These are phyloP conservation scores for Anisogramma anomala DNA, from an alignment of 2,329 filamentous ascomycete species.

Conservation along the genomic window DNA sequence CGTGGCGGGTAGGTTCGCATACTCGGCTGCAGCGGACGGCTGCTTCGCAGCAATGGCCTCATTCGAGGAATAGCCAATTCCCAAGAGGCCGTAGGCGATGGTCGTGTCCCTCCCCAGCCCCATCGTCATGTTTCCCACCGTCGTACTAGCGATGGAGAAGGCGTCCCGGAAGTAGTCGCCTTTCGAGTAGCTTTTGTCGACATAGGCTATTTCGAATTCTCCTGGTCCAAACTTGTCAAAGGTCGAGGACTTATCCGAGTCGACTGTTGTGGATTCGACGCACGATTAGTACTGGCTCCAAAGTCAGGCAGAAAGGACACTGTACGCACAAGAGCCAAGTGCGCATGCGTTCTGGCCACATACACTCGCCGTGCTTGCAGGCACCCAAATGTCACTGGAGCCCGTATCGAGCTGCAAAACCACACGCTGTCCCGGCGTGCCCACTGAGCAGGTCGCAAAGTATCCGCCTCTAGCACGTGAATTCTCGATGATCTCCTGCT, in stretches of 20 bases:
- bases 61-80: constrained; percentile 47
- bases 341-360: constrained; percentile 30
- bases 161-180: constrained; percentile 50
- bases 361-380: constrained; percentile 26
- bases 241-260: constrained; percentile 33
- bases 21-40: constrained; percentile 21
- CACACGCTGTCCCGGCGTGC: constrained; percentile 45
- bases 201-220: constrained; percentile 48
- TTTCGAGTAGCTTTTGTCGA: constrained; percentile 44
- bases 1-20: constrained; percentile 51
- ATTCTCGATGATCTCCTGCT: constrained; percentile 34
- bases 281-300: constrained; percentile 3
- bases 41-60: constrained; percentile 33
- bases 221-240: constrained; percentile 31
- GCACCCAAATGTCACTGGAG: constrained; percentile 54
- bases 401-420: constrained; percentile 53
- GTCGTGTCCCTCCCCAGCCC: constrained; percentile 44
- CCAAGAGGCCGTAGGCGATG: constrained; percentile 46
- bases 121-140: constrained; percentile 45
- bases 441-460: constrained; percentile 44
- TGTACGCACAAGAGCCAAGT: constrained; percentile 35
- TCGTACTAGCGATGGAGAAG: constrained; percentile 41
- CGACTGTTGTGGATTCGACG: no score
- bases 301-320: constrained; percentile 18
- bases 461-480: constrained; percentile 37